These are phyloP conservation scores for Flaveria bidentis DNA, from an alignment of 129 eudicot species.

Conservation along the genomic window DNA sequence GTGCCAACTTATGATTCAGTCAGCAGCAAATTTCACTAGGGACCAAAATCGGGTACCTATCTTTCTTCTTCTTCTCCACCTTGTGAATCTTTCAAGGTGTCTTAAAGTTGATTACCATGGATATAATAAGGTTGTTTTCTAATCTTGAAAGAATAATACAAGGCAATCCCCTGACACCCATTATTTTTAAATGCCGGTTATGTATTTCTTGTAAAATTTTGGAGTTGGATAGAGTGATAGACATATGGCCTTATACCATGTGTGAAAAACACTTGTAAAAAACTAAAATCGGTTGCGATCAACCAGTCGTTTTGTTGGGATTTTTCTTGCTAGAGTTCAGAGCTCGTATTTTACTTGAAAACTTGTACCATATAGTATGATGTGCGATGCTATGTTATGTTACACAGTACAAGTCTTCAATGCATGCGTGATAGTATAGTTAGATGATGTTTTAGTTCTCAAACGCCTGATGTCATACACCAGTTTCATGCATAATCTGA, in stretches of 20 bases:
- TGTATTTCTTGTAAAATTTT: conserved; percentile 43
- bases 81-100: conserved; percentile 32
- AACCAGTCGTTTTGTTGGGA: neutral
- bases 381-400: no score
- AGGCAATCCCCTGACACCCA: conserved; percentile 23
- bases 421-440: no score
- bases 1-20: conserved; percentile 79
- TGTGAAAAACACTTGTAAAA: conserved; percentile 26
- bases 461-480: neutral
- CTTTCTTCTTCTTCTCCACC: conserved; percentile 16
- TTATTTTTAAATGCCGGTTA: conserved; percentile 27
- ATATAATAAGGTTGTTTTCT: conserved; percentile 40
- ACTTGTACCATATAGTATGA: no score
- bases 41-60: conserved; percentile 19
- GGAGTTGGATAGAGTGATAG: conserved; percentile 24
- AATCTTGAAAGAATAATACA: conserved; percentile 26
- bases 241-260: conserved; percentile 21
- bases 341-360: neutral
- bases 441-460: neutral
- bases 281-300: conserved; percentile 1
- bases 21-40: conserved; percentile 56
- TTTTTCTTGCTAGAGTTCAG: neutral
- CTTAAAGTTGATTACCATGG: conserved; percentile 35
- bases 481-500: neutral
- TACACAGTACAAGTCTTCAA: no score